Evolutionary conservation across 1,139 yeast genomes (phyloP).

Genomic region (Saccharomyces hybrid): DNA sequence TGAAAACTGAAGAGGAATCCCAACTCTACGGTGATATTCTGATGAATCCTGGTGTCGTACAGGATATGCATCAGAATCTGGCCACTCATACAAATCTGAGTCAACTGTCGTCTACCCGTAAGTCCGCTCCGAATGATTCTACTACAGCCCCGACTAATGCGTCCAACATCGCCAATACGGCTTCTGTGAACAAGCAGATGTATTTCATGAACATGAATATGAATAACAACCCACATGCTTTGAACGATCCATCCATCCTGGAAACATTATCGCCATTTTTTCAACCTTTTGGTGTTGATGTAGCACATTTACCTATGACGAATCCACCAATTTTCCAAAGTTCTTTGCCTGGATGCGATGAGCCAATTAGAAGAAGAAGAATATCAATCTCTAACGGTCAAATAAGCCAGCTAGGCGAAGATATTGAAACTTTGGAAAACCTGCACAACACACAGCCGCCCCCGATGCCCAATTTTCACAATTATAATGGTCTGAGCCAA

Average conservation of each 20-base stretch:
- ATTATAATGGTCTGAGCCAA: conserved; percentile 2
- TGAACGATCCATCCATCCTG: conserved; percentile 32
- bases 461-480: conserved; percentile 24
- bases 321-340: conserved; percentile 60
- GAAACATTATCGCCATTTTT: conserved; percentile 34
- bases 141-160: neutral
- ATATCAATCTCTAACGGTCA: conserved; percentile 77
- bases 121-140: neutral
- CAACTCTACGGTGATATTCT: neutral
- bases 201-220: conserved; percentile 2
- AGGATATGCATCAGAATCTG: neutral
- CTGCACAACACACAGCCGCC: conserved; percentile 33
- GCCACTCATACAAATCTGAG: neutral
- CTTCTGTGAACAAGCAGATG: neutral
- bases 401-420: conserved; percentile 56
- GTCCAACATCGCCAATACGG: neutral
- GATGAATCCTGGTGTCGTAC: neutral
- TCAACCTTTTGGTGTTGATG: conserved; percentile 36
- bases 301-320: conserved; percentile 47
- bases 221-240: conserved; percentile 16
- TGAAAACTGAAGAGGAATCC: neutral
- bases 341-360: conserved; percentile 37
- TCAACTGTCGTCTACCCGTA: neutral
- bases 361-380: conserved; percentile 42
- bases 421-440: conserved; percentile 28